Conservation (phyloP, 352 stramenopile species). For the Phytophthora cajani region DNA sequence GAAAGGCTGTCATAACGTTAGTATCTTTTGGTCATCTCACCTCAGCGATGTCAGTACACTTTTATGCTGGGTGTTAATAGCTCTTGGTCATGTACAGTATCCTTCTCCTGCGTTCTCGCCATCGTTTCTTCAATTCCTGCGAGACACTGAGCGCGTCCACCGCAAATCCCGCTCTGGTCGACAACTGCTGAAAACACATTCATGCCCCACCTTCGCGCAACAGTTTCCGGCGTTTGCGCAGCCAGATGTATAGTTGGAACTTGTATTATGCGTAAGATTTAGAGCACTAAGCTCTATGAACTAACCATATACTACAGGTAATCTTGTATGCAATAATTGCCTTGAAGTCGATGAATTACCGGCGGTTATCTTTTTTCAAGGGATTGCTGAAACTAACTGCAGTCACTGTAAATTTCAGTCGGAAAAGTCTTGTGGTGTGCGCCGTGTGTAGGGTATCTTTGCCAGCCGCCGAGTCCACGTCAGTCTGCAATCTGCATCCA, state of each 20-base stretch:
- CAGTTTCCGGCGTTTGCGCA: background rate
- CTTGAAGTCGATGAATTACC: too few species aligned
- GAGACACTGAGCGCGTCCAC: background rate
- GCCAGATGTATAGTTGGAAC: too few species aligned
- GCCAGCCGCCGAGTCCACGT: background rate
- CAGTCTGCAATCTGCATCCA: constrained; percentile 13
- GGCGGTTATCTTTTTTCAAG: background rate
- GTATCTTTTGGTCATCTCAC: too few species aligned
- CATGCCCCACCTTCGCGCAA: background rate
- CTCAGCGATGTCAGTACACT: too few species aligned
- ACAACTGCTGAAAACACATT: background rate
- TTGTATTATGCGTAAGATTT: background rate
- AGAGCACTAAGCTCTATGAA: background rate
- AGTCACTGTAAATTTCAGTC: background rate
- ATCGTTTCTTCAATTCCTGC: background rate
- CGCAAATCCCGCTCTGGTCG: background rate
- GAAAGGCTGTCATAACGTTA: too few species aligned
- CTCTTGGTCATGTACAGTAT: too few species aligned
- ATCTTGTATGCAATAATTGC: too few species aligned
- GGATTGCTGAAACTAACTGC: background rate
- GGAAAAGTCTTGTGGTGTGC: constrained; percentile 19
- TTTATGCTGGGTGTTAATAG: too few species aligned
- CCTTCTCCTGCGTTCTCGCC: too few species aligned
- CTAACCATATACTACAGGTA: too few species aligned
- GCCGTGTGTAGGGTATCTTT: constrained; percentile 3